A percentile compares a stretch with the other conserved stretches of the same genome.
These are phyloP conservation scores for Citeromyces matritensis DNA, from an alignment of 805 yeast species.

Conservation along the genomic window DNA sequence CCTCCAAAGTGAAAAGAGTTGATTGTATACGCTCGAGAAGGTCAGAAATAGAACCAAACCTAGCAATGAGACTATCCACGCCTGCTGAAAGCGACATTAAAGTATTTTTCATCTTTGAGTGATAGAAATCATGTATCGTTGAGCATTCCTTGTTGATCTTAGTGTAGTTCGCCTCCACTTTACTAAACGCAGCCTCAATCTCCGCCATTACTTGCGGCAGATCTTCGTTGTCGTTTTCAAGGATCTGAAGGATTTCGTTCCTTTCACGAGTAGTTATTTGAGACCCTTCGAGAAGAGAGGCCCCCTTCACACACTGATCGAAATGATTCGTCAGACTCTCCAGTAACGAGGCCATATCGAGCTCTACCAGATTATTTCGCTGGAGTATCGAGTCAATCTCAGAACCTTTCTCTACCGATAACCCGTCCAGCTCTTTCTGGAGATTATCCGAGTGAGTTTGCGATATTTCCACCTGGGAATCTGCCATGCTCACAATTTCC, in stretches of 20 bases:
- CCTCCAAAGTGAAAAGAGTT: slow-evolving; percentile 7
- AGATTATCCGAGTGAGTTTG: too few relatives aligned
- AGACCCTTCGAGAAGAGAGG: slow-evolving; percentile 18
- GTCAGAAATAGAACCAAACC: slow-evolving; percentile 6
- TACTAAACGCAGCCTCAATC: slow-evolving; percentile 9
- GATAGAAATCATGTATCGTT: slow-evolving; percentile 8
- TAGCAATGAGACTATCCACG: slow-evolving; percentile 14
- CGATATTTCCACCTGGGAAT: too few relatives aligned
- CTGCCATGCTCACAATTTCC: too few relatives aligned
- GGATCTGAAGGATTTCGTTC: slow-evolving; percentile 25
- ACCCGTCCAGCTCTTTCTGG: too few relatives aligned
- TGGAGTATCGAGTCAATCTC: too few relatives aligned
- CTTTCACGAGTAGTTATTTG: slow-evolving; percentile 13
- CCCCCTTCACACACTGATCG: slow-evolving; percentile 55
- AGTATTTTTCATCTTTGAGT: slow-evolving; percentile 7
- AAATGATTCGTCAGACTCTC: slow-evolving; percentile 68
- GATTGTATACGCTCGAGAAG: slow-evolving; percentile 4
- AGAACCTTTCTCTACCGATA: too few relatives aligned
- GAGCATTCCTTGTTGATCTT: slow-evolving; percentile 13
- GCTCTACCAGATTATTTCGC: slow-evolving; percentile 34
- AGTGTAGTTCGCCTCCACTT: slow-evolving; percentile 15
- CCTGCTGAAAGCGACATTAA: slow-evolving; percentile 9
- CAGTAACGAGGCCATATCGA: slow-evolving; percentile 54
- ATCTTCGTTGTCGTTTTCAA: slow-evolving; percentile 38
- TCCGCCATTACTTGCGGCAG: slow-evolving; percentile 38